Base-by-base conservation (phyloP, 73 alveolate species). In the Stentor roeselii region DNA sequence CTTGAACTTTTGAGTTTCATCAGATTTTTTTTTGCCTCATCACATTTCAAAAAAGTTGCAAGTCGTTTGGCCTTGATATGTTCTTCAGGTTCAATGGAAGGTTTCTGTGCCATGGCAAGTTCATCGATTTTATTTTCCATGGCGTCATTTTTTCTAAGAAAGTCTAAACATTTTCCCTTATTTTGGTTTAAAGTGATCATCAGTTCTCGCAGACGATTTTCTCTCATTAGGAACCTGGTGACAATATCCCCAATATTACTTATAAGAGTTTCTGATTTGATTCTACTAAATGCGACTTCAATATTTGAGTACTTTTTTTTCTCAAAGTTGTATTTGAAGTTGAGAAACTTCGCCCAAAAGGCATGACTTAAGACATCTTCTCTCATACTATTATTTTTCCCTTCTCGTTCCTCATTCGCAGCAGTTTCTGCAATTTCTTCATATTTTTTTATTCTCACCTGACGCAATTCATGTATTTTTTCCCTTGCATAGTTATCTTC, bases 401-500 rank as follows among this genome's bases (percentile, higher is more conserved):
- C 78, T 76, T 90, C 95, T 59, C 89, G 89, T 76, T 90, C 89
- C 42, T 90, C 95, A 35, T 90, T 87, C 36, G 95, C 95, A 31
- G 95, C 95, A 0, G 95, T 91, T 83, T 90, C 95, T 32, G 95
- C 95, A 15, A 90, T 86, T 59, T 90, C 95, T 83, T 83, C 78
- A 14, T 90, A 85, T 39, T 90, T 42, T 3, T 89, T 60, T 39
- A 61, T 59, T 36, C 95, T 59, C 40, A 83, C 93, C n/a, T 86
- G 83, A 3, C 92, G 39, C 60, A 90, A 86, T 40, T 87, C 39
- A 37, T 83, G 87, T 2, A 84, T 60, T 31, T 90, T 91, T 42
- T 90, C 91, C 59, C 85, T 86, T 88, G 86, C 83, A 75, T 82
- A 39, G 39, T 83, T 86, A 31, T 89, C 89, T 61, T 84, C 76